Percentiles rank a stretch among this genome's conserved stretches.
Evolutionary conservation across 2,329 filamentous ascomycete species (phyloP).

Genomic region (Fusarium lateritium): DNA sequence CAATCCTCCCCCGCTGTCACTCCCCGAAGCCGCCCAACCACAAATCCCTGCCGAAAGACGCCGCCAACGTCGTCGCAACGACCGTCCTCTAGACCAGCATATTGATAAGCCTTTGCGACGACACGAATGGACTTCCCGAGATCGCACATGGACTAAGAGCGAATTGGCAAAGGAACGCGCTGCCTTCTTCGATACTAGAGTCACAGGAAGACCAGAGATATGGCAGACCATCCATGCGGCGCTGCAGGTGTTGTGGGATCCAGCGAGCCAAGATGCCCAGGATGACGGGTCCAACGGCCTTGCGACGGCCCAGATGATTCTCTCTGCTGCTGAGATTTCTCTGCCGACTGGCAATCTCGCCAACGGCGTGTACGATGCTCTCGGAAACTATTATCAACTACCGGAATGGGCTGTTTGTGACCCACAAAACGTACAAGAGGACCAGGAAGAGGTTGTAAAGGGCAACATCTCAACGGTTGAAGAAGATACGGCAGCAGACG

Average conservation of each 20-base stretch:
- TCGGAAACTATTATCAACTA: constrained; percentile 78
- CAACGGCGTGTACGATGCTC: constrained; percentile 79
- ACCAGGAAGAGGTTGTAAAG: constrained; percentile 49
- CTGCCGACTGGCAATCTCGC: constrained; percentile 80
- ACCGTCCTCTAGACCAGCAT: constrained; percentile 70
- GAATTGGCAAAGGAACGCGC: constrained; percentile 78
- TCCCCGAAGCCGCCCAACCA: constrained; percentile 49
- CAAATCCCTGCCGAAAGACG: constrained; percentile 48
- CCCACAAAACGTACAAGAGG: constrained; percentile 68
- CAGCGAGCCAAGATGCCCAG: constrained; percentile 58
- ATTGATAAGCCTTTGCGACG: constrained; percentile 78
- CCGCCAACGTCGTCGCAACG: constrained; percentile 53
- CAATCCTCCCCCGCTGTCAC: constrained; percentile 59
- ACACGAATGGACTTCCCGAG: constrained; percentile 76
- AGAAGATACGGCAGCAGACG: constrained; percentile 59
- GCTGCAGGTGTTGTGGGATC: constrained; percentile 76
- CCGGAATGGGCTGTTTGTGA: constrained; percentile 79
- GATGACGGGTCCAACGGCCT: constrained; percentile 61
- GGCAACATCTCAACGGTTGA: constrained; percentile 56
- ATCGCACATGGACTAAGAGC: constrained; percentile 77
- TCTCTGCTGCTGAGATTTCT: constrained; percentile 83
- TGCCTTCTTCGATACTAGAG: constrained; percentile 92
- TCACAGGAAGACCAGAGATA: constrained; percentile 81
- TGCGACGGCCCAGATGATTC: constrained; percentile 82
- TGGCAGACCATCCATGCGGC: constrained; percentile 83